Evolutionary conservation across 2,329 filamentous ascomycete genomes (phyloP), one percentile per base, ranked within the genome.

Genomic region (Neoarthrinium moseri): DNA sequence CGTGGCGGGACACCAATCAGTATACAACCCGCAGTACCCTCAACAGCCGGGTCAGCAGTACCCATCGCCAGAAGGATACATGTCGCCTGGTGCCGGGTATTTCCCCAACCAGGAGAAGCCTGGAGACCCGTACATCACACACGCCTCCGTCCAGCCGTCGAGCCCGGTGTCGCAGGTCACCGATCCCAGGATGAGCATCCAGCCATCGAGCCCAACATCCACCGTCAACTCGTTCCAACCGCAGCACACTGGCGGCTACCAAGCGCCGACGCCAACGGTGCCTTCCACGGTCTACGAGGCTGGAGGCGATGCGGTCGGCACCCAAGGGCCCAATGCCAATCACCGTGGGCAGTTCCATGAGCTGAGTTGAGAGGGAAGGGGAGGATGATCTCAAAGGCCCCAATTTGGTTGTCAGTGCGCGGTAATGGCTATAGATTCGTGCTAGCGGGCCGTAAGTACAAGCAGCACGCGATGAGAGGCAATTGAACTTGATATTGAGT

Each of bases 281-380:
- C 59, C 58, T 11, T 50, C 51, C 1, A 59, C 56, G 2, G 62
- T 71, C 20, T 59, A 72, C 46, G 71, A 74, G 56, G 69, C 67
- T 2, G 63, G 65, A 20, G 61, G 61, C 1, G 62, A 63, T 15
- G 56, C 51, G 4, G 57, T 64, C 11, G 66, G 68, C 8, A 56
- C 51, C 11, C 39, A 50, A 4, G 58, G 58, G 27, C 57, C 56
- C 10, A 60, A 64, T 39, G 43, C 55, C 20, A 57, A 67, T 36
- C 66, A 69, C 43, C 63, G 52, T 7, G 68, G 69, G 2, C 56
- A 71, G 45, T 66, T 72, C 46, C 68, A 72, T 34, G 71, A 74
- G 59, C 49, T 74, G 53, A 23, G 37, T n/a, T 46, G 29, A 35
- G 5, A 18, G n/a, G 12, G 24, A 6, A 4, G n/a, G 5, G 10